Percentiles rank a stretch among this genome's conserved stretches.
phyloP scores from a whole-genome alignment of 2,329 filamentous ascomycete genomes.

The Venturia pyrina region DNA sequence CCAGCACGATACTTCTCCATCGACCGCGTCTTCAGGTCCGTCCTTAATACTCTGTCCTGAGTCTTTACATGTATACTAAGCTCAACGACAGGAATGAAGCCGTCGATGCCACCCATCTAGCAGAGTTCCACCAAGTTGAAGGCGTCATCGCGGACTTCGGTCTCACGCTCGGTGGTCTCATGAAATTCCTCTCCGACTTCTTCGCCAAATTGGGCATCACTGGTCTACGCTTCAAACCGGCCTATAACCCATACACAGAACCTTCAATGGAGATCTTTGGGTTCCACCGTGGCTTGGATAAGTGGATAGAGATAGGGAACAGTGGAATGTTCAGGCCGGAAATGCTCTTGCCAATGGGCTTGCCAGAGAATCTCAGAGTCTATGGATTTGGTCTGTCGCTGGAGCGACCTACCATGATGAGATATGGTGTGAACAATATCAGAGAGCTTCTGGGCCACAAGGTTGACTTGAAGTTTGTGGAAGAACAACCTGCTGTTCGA shows the following conservation, averaged over 20 bases:
- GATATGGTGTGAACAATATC: slow-evolving; percentile 66
- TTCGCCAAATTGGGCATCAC: slow-evolving; percentile 92
- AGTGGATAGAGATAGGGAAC: slow-evolving; percentile 96
- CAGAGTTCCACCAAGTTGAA: slow-evolving; percentile 97
- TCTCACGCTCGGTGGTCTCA: slow-evolving; percentile 81
- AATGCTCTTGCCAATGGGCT: slow-evolving; percentile 90
- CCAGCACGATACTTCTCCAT: slow-evolving; percentile 97
- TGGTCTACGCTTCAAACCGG: slow-evolving; percentile 87
- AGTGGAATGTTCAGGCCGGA: slow-evolving; percentile 98
- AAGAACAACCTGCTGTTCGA: slow-evolving; percentile 81
- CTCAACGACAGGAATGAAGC: slow-evolving; percentile 61
- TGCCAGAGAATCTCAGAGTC: slow-evolving; percentile 83
- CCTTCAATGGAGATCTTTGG: slow-evolving; percentile 98
- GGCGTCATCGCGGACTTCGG: slow-evolving; percentile 97
- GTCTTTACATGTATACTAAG: not conserved
- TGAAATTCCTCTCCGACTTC: slow-evolving; percentile 92
- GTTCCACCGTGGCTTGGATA: slow-evolving; percentile 78
- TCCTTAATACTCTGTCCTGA: not conserved
- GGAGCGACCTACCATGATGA: slow-evolving; percentile 97
- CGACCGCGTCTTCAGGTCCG: slow-evolving; percentile 72
- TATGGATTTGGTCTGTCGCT: slow-evolving; percentile 90
- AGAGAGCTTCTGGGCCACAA: slow-evolving; percentile 89
- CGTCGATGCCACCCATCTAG: slow-evolving; percentile 91
- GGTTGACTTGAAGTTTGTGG: slow-evolving; percentile 87
- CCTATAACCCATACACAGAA: slow-evolving; percentile 92